Evolutionary conservation across 352 stramenopile species (phyloP).

Genomic region (Aphanomyces astaci): DNA sequence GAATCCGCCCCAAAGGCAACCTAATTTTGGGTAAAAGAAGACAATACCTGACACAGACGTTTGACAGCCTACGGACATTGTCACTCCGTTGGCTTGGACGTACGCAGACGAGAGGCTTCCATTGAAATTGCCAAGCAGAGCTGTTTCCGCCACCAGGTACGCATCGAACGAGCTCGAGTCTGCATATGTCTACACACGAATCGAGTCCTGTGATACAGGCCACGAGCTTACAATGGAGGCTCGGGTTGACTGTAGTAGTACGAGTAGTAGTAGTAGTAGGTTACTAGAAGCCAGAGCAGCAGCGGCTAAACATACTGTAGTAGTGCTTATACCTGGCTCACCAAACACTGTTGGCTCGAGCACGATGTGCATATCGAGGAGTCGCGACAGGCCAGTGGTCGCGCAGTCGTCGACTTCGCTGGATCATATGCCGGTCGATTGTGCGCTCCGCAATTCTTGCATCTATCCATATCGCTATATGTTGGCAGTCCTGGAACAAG

Average conservation of each 20-base stretch:
- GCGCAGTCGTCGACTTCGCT: conserved; percentile 1
- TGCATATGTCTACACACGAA: neutral
- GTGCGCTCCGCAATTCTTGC: neutral
- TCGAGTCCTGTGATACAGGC: no score
- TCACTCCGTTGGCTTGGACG: neutral
- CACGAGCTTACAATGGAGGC: no score
- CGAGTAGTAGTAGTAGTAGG: no score
- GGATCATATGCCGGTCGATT: neutral
- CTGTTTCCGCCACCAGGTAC: neutral
- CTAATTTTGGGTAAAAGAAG: no score
- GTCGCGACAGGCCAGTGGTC: neutral
- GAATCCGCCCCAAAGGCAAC: neutral
- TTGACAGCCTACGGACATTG: neutral
- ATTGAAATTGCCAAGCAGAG: neutral
- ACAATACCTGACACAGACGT: neutral
- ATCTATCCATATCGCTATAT: conserved; percentile 12
- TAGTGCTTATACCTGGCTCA: neutral
- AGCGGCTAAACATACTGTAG: no score
- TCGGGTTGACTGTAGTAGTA: no score
- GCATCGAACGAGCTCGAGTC: neutral
- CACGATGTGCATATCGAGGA: neutral
- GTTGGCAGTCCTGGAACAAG: no score
- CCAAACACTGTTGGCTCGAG: neutral
- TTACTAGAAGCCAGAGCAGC: no score
- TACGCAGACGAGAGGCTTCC: neutral